Evolutionary conservation across 495 filamentous ascomycete species (phyloP).

Genomic region (Cercophora newfieldiana): DNA sequence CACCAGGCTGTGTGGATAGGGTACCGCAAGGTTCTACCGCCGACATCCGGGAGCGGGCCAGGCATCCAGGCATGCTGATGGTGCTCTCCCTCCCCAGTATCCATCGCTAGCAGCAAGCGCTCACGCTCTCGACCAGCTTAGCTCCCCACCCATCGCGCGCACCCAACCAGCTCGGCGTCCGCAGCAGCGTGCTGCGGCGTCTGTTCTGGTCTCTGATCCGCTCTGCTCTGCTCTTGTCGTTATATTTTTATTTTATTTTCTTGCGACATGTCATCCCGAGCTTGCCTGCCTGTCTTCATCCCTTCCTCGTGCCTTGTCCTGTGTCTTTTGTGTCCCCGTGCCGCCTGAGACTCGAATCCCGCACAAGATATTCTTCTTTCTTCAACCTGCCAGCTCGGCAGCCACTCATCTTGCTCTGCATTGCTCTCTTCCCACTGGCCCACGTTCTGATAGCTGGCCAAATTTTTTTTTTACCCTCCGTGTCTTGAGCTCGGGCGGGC

Average conservation of each 20-base stretch:
- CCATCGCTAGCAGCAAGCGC: constrained; percentile 4
- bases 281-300: constrained; percentile 2
- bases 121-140: constrained; percentile 1
- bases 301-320: constrained; percentile 2
- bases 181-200: constrained; percentile 6
- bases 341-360: neutral
- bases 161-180: constrained; percentile 1
- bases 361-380: constrained; percentile 16
- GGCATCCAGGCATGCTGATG: neutral
- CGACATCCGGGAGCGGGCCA: constrained; percentile 3
- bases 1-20: neutral
- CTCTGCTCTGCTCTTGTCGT: neutral
- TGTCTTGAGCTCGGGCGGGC: constrained; percentile 24
- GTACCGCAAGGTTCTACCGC: neutral
- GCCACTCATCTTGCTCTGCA: constrained; percentile 21
- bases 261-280: constrained; percentile 2
- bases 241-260: constrained; percentile 14
- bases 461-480: constrained; percentile 20
- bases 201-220: constrained; percentile 1
- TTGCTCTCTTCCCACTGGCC: constrained; percentile 14
- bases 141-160: neutral
- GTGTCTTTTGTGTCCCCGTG: neutral
- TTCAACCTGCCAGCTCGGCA: constrained; percentile 1
- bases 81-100: neutral
- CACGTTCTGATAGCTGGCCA: constrained; percentile 24